These are phyloP conservation scores for Cadophora luteo-olivacea DNA, from an alignment of 2,329 filamentous ascomycete genomes.

Conservation along the genomic window DNA sequence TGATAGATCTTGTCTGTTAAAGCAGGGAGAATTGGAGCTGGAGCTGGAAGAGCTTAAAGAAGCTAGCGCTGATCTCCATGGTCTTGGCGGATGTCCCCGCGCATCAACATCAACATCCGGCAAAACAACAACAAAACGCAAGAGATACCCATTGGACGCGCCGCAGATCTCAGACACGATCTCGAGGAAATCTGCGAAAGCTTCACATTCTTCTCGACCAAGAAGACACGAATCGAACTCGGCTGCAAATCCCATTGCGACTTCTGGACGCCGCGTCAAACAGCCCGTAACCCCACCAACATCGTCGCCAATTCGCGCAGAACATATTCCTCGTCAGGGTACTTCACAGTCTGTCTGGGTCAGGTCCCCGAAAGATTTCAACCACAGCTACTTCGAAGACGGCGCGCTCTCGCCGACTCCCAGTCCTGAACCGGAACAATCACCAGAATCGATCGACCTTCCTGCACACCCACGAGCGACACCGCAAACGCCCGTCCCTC, in stretches of 20 bases:
- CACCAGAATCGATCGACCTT: neutral
- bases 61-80: neutral
- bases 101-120: neutral
- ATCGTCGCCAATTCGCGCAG: neutral
- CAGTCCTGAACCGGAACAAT: neutral
- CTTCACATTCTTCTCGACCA: neutral
- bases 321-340: neutral
- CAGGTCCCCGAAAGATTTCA: neutral
- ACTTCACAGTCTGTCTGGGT: neutral
- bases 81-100: neutral
- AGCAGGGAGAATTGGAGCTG: neutral
- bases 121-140: slow-evolving; percentile 2
- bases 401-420: neutral
- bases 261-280: neutral
- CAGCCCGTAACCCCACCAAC: neutral
- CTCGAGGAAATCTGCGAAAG: neutral
- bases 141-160: neutral
- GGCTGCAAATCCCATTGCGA: neutral
- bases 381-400: neutral
- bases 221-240: neutral
- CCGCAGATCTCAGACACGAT: neutral
- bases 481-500: neutral
- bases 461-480: neutral
- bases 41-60: neutral
- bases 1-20: neutral